Evolutionary conservation across 1,284 basidiomycete genomes (phyloP).

Genomic region (Xanthoconium separans): DNA sequence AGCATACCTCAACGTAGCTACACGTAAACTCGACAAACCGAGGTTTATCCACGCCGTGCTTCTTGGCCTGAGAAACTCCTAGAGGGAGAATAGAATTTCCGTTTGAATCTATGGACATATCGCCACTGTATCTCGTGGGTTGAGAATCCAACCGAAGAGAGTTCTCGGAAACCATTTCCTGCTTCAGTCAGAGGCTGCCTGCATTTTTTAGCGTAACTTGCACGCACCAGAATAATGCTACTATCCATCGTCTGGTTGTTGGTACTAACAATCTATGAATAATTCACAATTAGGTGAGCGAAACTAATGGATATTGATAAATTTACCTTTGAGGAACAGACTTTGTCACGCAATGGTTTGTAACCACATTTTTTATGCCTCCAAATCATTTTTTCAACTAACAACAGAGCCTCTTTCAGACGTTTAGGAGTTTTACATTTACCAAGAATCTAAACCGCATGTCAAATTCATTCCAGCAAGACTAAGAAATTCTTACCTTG

Average conservation of each 20-base stretch:
- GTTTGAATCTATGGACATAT: conserved; percentile 47
- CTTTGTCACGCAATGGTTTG: conserved; percentile 57
- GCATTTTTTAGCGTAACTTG: background rate
- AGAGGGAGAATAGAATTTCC: conserved; percentile 42
- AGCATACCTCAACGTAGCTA: conserved; percentile 54
- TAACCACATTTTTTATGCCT: conserved; percentile 74
- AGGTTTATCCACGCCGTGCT: conserved; percentile 58
- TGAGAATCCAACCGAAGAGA: conserved; percentile 57
- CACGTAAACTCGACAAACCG: conserved; percentile 79
- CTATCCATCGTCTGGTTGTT: conserved; percentile 46
- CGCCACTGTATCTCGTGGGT: conserved; percentile 28
- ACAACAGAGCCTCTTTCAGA: conserved; percentile 51
- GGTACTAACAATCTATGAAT: conserved; percentile 29
- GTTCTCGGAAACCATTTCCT: conserved; percentile 76
- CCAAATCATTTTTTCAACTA: conserved; percentile 65
- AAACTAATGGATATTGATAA: background rate
- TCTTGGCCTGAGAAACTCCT: conserved; percentile 48
- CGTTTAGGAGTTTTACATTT: conserved; percentile 71
- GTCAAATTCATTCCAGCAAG: background rate
- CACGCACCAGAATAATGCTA: conserved; percentile 55
- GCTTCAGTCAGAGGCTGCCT: conserved; percentile 8
- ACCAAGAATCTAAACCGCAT: conserved; percentile 40
- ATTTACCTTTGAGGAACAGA: conserved; percentile 74
- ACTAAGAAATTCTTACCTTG: conserved; percentile 41
- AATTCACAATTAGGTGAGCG: background rate